A percentile compares a stretch with the other conserved stretches of the same genome.
phyloP scores from a whole-genome alignment of 345 rosid genomes.

The Ceriops zippeliana region DNA sequence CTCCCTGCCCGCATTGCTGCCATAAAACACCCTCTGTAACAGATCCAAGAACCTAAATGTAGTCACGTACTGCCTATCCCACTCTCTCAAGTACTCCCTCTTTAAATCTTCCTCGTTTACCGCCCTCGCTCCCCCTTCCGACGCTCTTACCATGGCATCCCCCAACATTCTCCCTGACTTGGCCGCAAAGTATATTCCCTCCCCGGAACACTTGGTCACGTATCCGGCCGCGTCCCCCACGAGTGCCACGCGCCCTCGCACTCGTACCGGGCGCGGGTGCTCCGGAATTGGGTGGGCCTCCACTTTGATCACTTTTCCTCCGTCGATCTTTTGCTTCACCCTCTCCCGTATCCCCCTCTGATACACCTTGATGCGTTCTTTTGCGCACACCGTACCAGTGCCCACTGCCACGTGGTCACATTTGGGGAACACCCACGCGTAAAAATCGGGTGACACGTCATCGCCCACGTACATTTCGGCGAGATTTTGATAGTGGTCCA shows the following conservation, averaged over 20 bases:
- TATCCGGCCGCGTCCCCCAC: slow-evolving; percentile 76
- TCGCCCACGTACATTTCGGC: slow-evolving; percentile 69
- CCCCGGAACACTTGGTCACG: slow-evolving; percentile 62
- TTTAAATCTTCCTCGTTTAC: slow-evolving; percentile 47
- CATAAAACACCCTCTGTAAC: slow-evolving; percentile 54
- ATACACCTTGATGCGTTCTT: slow-evolving; percentile 37
- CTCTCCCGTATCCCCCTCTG: slow-evolving; percentile 49
- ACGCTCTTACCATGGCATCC: slow-evolving; percentile 57
- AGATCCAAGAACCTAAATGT: slow-evolving; percentile 53
- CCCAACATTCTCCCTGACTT: slow-evolving; percentile 65
- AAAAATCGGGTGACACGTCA: slow-evolving; percentile 75
- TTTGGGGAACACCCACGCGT: slow-evolving; percentile 73
- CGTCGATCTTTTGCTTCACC: slow-evolving; percentile 41
- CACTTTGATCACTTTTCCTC: slow-evolving; percentile 58
- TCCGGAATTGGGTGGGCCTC: slow-evolving; percentile 80
- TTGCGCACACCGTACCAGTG: slow-evolving; percentile 49
- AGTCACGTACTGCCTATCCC: slow-evolving; percentile 41
- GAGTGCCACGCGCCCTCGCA: slow-evolving; percentile 51
- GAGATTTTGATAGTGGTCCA: slow-evolving; percentile 56
- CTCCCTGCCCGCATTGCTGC: slow-evolving; percentile 45
- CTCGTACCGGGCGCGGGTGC: slow-evolving; percentile 53
- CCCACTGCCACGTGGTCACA: slow-evolving; percentile 83
- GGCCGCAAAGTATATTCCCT: slow-evolving; percentile 71
- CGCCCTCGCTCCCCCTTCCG: slow-evolving; percentile 46
- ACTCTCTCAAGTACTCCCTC: slow-evolving; percentile 53